Percentiles rank a stretch among this genome's conserved stretches.
phyloP scores from a whole-genome alignment of 768 basidiomycete genomes.

The Pulveroboletus sp. region DNA sequence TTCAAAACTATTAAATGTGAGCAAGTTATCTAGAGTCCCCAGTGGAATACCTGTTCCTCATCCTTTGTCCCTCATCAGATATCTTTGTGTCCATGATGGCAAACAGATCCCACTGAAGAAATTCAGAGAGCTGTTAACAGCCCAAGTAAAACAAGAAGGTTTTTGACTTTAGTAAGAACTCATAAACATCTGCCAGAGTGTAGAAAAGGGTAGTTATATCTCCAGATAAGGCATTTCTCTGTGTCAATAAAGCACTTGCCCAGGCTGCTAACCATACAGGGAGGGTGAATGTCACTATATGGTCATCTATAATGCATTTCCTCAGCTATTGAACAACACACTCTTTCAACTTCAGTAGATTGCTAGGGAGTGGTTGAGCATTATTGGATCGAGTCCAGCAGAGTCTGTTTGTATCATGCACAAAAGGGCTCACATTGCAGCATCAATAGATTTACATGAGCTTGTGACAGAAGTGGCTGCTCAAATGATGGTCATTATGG shows the following conservation, averaged over 20 bases:
- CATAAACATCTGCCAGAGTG: constrained; percentile 1
- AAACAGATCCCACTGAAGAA: neutral
- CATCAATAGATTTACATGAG: neutral
- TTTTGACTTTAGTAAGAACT: constrained; percentile 4
- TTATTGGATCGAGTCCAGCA: constrained; percentile 1
- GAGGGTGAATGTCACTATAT: constrained; percentile 1
- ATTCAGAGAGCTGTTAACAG: neutral
- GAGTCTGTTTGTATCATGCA: neutral
- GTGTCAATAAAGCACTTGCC: neutral
- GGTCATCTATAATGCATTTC: neutral
- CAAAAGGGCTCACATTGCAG: neutral
- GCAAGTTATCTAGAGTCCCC: no score
- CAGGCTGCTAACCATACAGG: constrained; percentile 5
- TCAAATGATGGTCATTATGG: no score
- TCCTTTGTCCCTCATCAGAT: neutral
- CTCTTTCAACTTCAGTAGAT: neutral
- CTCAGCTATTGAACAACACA: neutral
- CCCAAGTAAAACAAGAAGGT: neutral
- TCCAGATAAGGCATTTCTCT: neutral
- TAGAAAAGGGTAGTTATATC: constrained; percentile 1
- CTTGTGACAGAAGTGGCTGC: neutral
- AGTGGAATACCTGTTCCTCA: no score
- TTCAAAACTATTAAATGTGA: neutral
- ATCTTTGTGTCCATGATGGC: constrained; percentile 2
- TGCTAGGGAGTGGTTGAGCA: neutral